Conservation (phyloP, 1,284 basidiomycete species). For the Marasmius fiardii region DNA sequence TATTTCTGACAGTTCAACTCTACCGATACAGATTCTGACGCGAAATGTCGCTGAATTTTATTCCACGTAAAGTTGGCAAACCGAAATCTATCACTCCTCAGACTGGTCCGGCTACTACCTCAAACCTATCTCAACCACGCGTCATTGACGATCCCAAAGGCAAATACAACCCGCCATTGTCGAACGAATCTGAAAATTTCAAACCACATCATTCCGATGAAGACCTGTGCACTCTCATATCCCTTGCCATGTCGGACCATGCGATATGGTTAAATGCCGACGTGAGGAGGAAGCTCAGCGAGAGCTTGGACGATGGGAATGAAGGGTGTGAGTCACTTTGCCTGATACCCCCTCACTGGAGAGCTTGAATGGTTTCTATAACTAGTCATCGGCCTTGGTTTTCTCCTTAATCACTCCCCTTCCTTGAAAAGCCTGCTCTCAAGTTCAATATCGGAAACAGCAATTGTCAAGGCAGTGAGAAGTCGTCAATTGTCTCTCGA, state of each 20-base stretch:
- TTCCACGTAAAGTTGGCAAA: slow-evolving; percentile 31
- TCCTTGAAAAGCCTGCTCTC: slow-evolving; percentile 18
- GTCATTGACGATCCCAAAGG: slow-evolving; percentile 18
- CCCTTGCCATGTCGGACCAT: slow-evolving; percentile 64
- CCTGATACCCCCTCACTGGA: slow-evolving; percentile 1
- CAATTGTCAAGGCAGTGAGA: slow-evolving; percentile 54
- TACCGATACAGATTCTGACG: background rate
- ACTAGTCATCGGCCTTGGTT: slow-evolving; percentile 56
- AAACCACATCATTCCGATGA: slow-evolving; percentile 24
- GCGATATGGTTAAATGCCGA: slow-evolving; percentile 56
- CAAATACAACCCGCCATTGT: slow-evolving; percentile 10
- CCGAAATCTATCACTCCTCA: slow-evolving; percentile 15
- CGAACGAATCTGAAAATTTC: slow-evolving; percentile 6
- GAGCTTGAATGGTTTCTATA: slow-evolving; percentile 19
- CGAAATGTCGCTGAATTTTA: slow-evolving; percentile 28
- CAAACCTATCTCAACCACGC: slow-evolving; percentile 6
- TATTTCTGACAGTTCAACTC: too few species aligned
- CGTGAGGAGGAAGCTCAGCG: slow-evolving; percentile 44
- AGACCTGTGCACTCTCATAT: slow-evolving; percentile 46
- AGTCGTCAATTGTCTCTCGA: slow-evolving; percentile 40
- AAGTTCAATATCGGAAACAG: slow-evolving; percentile 36
- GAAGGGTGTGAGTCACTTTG: slow-evolving; percentile 47
- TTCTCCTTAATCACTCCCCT: slow-evolving; percentile 41
- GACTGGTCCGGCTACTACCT: background rate
- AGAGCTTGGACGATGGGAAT: slow-evolving; percentile 19